Percentiles rank a stretch among this genome's conserved stretches.
phyloP scores from a whole-genome alignment of 1,139 yeast genomes.

The Candida sp. region DNA sequence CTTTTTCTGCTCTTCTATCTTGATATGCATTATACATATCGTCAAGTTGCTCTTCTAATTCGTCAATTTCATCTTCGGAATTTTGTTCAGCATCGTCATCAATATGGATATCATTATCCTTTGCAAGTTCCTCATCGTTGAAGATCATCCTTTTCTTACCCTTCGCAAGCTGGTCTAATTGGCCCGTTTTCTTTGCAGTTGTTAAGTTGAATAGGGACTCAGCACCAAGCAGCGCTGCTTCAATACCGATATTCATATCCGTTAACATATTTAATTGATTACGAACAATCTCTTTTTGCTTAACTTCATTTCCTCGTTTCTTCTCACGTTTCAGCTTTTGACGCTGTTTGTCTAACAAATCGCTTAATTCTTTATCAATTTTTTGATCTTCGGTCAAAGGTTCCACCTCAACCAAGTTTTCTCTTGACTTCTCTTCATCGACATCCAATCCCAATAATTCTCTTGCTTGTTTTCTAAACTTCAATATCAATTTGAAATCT shows the following conservation, averaged over 20 bases:
- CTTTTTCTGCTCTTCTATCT: conserved; percentile 70
- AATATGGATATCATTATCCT: conserved; percentile 52
- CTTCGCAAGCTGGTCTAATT: conserved; percentile 64
- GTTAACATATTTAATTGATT: conserved; percentile 97
- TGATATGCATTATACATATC: conserved; percentile 77
- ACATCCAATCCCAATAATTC: conserved; percentile 68
- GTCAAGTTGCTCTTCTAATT: conserved; percentile 77
- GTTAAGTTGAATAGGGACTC: conserved; percentile 81
- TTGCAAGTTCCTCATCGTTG: conserved; percentile 48
- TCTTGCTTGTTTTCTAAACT: conserved; percentile 88
- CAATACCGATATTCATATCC: conserved; percentile 90
- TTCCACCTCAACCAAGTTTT: conserved; percentile 52
- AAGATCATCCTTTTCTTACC: conserved; percentile 84
- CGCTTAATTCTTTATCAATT: conserved; percentile 79
- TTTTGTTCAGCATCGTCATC: conserved; percentile 41
- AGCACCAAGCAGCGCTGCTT: conserved; percentile 80
- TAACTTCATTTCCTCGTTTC: conserved; percentile 75
- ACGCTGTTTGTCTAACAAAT: conserved; percentile 69
- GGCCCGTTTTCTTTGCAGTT: conserved; percentile 83
- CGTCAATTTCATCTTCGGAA: conserved; percentile 62
- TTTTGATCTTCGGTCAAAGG: conserved; percentile 84
- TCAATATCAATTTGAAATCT: conserved; percentile 80
- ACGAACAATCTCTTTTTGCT: conserved; percentile 85
- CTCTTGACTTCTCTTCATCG: conserved; percentile 44
- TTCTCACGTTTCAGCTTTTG: conserved; percentile 73